Base-by-base conservation (phyloP, 495 filamentous ascomycete genomes). In the Chaetomium cochliodes region DNA sequence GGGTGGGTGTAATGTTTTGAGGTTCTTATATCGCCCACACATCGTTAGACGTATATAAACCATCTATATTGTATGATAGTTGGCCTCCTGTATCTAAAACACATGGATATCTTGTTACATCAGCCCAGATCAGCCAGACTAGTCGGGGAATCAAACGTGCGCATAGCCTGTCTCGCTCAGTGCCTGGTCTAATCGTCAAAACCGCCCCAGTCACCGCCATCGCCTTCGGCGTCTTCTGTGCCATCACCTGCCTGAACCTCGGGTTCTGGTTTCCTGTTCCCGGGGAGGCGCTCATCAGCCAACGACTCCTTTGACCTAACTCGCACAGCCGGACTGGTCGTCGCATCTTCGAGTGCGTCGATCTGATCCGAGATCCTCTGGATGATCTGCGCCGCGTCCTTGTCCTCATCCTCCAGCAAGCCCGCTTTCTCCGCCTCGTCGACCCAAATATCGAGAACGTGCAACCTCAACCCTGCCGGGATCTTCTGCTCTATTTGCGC, bases 361-460 rank as follows among this genome's bases (percentile, higher is more conserved):
- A 82, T 73, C 28, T 75, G 64, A 12, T 61, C 65, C 23, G 72
- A 69, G 39, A 83, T 67, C n/a, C 73, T 59, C 26, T 73, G 64
- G 9, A 81, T 53, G 46, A 82, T 75, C 63, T 69, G 62, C 51
- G 15, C 46, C 30, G 73, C 74, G 30, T 69, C 72, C 56, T 79
- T 71, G 16, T 79, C 76, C 25, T 69, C 75, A 5, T 79, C 76
- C 4, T 78, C 76, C 64, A 87, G 77, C 66, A 86, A 74, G 54
- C 87, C 80, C 42, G 84, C 84, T 71, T 86, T 88, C 74, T 91
- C 90, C 64, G 89, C 74, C 79, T 94, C 92, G 74, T 96, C 92
- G 42, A 96, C 81, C 84, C 90, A 99, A 44, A 97, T 85, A 81
- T 99, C 94, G 64, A 93, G 72, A 23, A 97, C 81, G 76, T 99